Evolutionary conservation across 2,329 filamentous ascomycete genomes (phyloP), one percentile per base, ranked within the genome.

Genomic region (Hymenoscyphus albidus): DNA sequence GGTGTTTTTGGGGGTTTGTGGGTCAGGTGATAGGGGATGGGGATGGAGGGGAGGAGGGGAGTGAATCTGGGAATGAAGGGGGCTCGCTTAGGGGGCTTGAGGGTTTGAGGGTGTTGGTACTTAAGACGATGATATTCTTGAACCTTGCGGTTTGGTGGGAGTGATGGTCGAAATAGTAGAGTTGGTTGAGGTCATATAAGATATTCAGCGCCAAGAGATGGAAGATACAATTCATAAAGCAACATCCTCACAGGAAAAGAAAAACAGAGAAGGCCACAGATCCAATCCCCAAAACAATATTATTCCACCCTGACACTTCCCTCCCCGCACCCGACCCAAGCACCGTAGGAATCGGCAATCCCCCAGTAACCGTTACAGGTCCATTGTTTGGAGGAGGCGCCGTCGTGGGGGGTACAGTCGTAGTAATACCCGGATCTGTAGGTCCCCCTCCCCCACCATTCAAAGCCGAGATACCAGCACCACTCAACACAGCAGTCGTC

Each of bases 361-460:
- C 58, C 27, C 40, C 59, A 10, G 59, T 61, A 5, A 61, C 59
- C 14, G 59, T 61, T 13, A 54, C 59, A 48, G 59, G 40, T 12
- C 57, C 57, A 27, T 13, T 39, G 3, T 39, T 39, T 18, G 18
- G 14, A 13, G 57, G 18, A 39, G n/a, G 27, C 2, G 59, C 48
- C 2, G 16, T 6, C 13, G 58, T 27, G 10, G 58, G 39, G 3
- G 27, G 16, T 9, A 31, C 38, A 12, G 16, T 39, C 6, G 16
- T 58, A 32, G n/a, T 22, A 2, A 9, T 6, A 38, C 27, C 27
- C 27, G 32, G 22, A 35, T n/a, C 55, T 38, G 31, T 22, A n/a
- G 32, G 48, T 35, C 22, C 58, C 2, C 13, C 22, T 22, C 22
- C 39, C 2, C 14, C 35, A 16, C 7, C 35, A 13, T 27, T 27